These are phyloP conservation scores for Fagopyrum tataricum DNA, from an alignment of 148 eudicot genomes.

Conservation along the genomic window DNA sequence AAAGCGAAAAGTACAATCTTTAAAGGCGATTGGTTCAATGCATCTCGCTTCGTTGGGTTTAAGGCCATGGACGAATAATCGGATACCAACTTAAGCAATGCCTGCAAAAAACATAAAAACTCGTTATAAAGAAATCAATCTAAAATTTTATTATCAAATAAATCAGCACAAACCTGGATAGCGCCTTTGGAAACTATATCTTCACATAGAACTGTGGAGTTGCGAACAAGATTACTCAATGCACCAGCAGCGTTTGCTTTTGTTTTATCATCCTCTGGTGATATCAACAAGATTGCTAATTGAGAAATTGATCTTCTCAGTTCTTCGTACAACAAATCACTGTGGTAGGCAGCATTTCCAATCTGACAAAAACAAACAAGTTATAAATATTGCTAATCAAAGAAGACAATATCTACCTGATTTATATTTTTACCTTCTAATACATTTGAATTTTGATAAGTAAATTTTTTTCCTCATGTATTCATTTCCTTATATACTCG, in stretches of 20 bases:
- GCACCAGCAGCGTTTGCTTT: constrained; percentile 99
- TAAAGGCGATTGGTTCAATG: constrained; percentile 77
- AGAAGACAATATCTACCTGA: too few relatives aligned
- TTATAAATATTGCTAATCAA: too few relatives aligned
- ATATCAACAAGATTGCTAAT: constrained; percentile 60
- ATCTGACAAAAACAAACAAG: constrained; percentile 51
- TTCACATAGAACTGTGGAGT: constrained; percentile 78
- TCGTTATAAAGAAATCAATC: not conserved
- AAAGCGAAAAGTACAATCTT: constrained; percentile 86
- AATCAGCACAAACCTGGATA: constrained; percentile 56
- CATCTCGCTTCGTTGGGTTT: constrained; percentile 69
- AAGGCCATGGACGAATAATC: constrained; percentile 68
- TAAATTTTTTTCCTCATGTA: too few relatives aligned
- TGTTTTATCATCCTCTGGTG: constrained; percentile 86
- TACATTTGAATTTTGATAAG: too few relatives aligned
- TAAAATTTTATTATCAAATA: not conserved
- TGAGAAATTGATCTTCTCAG: constrained; percentile 81
- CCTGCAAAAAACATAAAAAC: constrained; percentile 39
- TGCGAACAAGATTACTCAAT: constrained; percentile 91
- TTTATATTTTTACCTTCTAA: too few relatives aligned
- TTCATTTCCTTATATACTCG: too few relatives aligned
- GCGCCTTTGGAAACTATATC: constrained; percentile 90
- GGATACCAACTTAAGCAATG: constrained; percentile 70
- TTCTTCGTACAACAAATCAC: constrained; percentile 69
- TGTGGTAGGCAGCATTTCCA: constrained; percentile 95